Conservation (phyloP, 352 stramenopile genomes). For the Phytopythium helicoides region DNA sequence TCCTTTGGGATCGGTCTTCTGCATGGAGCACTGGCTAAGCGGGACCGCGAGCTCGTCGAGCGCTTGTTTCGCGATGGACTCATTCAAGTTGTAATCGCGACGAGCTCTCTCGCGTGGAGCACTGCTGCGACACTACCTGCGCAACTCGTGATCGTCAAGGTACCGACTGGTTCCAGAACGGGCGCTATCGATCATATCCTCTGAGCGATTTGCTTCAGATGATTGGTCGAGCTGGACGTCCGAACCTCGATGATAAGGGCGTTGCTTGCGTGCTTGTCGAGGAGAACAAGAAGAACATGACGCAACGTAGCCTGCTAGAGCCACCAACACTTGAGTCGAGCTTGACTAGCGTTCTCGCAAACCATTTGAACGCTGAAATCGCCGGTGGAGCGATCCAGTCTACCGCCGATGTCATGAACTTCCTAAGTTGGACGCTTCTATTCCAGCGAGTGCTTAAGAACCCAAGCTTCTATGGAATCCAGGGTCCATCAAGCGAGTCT, state of each 20-base stretch:
- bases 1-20: conserved; percentile 98
- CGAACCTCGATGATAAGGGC: conserved; percentile 94
- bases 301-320: conserved; percentile 97
- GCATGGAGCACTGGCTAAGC: conserved; percentile 88
- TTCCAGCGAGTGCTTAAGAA: conserved; percentile 96
- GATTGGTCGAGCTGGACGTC: conserved; percentile 97
- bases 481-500: conserved; percentile 18
- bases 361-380: conserved; percentile 98
- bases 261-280: conserved; percentile 97
- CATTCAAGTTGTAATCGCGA: conserved; percentile 96
- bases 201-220: conserved; percentile 99
- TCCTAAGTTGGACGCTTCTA: conserved; percentile 97
- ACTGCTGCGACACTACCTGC: conserved; percentile 95
- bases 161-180: conserved; percentile 95
- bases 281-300: conserved; percentile 98
- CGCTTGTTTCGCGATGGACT: conserved; percentile 94
- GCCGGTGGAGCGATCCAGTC: conserved; percentile 87
- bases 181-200: conserved; percentile 97
- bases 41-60: conserved; percentile 96
- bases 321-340: conserved; percentile 97
- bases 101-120: conserved; percentile 89
- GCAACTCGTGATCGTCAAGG: conserved; percentile 98
- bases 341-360: conserved; percentile 75
- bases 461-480: conserved; percentile 94
- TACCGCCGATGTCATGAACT: conserved; percentile 91